These are phyloP conservation scores for Penicillium chermesinum DNA, from an alignment of 495 filamentous ascomycete genomes.

Conservation along the genomic window DNA sequence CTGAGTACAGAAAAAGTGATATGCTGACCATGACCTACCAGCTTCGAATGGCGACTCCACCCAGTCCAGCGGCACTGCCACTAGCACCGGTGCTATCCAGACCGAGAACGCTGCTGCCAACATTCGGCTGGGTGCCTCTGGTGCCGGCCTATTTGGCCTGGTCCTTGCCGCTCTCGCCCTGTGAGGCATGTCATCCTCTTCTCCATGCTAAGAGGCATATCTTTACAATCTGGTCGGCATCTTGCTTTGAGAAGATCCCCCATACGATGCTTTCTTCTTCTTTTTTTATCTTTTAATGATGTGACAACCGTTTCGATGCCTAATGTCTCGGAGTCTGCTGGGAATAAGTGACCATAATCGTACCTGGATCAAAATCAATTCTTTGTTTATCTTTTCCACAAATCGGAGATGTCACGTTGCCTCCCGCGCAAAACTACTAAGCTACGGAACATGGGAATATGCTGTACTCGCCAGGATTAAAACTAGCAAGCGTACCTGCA, in stretches of 20 bases:
- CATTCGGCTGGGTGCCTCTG: conserved; percentile 33
- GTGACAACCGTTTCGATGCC: conserved; percentile 15
- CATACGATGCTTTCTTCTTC: conserved; percentile 1
- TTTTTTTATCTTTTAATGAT: conserved; percentile 7
- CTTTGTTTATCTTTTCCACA: background rate
- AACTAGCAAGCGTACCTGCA: background rate
- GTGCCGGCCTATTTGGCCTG: conserved; percentile 35
- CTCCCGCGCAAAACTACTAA: too few relatives aligned
- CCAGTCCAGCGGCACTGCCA: conserved; percentile 15
- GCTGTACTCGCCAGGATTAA: background rate
- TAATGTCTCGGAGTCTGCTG: conserved; percentile 4
- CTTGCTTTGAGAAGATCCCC: too few relatives aligned
- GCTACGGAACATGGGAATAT: background rate
- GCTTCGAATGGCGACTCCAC: background rate
- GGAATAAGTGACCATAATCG: conserved; percentile 11
- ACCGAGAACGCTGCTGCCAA: conserved; percentile 29
- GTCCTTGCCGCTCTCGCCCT: conserved; percentile 36
- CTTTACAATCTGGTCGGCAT: too few relatives aligned
- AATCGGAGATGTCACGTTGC: too few relatives aligned
- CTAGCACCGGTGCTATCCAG: conserved; percentile 14
- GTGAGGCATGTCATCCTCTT: conserved; percentile 21
- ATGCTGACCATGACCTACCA: background rate
- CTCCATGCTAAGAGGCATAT: too few relatives aligned
- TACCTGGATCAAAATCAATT: background rate
- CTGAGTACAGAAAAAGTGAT: background rate